Evolutionary conservation across 83 land plant genomes (phyloP).

Genomic region (Thuja plicata): DNA sequence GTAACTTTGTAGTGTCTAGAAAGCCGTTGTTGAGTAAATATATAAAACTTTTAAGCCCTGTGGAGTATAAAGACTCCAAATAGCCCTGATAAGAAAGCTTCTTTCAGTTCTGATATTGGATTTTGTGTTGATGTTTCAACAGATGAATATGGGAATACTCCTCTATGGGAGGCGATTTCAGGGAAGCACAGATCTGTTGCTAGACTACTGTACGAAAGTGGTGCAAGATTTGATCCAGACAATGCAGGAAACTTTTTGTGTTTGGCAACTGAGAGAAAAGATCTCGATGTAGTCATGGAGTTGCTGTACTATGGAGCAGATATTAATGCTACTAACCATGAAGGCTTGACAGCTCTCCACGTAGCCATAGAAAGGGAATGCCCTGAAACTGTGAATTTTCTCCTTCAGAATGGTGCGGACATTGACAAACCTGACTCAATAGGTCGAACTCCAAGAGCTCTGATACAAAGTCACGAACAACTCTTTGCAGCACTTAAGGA

Average conservation of each 20-base stretch:
- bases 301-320: conserved; percentile 45
- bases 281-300: conserved; percentile 33
- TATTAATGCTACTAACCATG: conserved; percentile 29
- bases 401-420: conserved; percentile 49
- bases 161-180: conserved; percentile 52
- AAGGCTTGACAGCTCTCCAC: conserved; percentile 43
- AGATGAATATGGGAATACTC: conserved; percentile 54
- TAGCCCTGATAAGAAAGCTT: neutral
- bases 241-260: conserved; percentile 51
- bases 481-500: neutral
- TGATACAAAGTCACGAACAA: conserved; percentile 3
- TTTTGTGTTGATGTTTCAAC: neutral
- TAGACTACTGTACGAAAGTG: conserved; percentile 38
- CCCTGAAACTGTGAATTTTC: conserved; percentile 32
- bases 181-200: conserved; percentile 45
- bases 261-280: conserved; percentile 49
- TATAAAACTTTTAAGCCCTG: neutral
- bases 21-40: neutral
- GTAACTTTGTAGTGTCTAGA: neutral
- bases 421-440: conserved; percentile 2
- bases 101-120: neutral
- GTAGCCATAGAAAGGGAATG: conserved; percentile 39
- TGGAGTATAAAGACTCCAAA: neutral
- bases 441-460: neutral
- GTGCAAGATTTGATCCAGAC: conserved; percentile 35